Base-by-base conservation (phyloP, 2,329 filamentous ascomycete genomes). In the Colletotrichum abscissum region DNA sequence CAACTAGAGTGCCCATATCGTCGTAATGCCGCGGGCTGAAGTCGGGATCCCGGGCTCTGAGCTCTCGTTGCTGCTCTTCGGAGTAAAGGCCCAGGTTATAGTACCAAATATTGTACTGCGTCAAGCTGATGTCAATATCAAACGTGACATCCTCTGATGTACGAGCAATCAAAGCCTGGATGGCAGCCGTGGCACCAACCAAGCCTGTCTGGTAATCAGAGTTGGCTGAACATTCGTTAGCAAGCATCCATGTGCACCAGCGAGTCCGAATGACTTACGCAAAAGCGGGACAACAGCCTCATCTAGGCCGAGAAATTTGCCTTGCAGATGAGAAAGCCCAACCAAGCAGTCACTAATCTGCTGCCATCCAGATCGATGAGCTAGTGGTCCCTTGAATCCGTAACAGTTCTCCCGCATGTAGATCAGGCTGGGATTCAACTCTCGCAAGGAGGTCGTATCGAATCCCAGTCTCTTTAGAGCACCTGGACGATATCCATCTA, bases 331-430 rank as follows among this genome's bases (percentile, higher is more conserved):
- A 5, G 81, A 79, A 9, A 83, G 77, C 38, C 82, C 82, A 3
- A 80, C 82, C 38, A 82, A 77, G 75, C 80, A 83, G 74, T 83
- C 82, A 26, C 80, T 80, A 55, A 83, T 83, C 73, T 84, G 82
- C 73, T 84, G 81, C 81, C 81, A 83, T 1, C 81, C 81, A 28
- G 79, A 80, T 3, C 81, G 79, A 16, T 79, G 74, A 14, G 68
- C 74, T 74, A 78, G 79, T 6, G 80, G 80, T 0, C 81, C 81
- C 11, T 80, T 78, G 77, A 80, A 82, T 0, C 81, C 81, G 38
- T 82, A 80, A 76, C 81, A 83, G 69, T 82, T 82, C 73, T 82
- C 81, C 16, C 80, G 79, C 14, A 78, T 77, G 65, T 82, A 81
- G 4, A 82, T 77, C 30, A 83, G 75, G 14, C 79, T 79, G 6